Base-by-base conservation (phyloP, 169 alveolate species). In the Cryptosporidium parvum region DNA sequence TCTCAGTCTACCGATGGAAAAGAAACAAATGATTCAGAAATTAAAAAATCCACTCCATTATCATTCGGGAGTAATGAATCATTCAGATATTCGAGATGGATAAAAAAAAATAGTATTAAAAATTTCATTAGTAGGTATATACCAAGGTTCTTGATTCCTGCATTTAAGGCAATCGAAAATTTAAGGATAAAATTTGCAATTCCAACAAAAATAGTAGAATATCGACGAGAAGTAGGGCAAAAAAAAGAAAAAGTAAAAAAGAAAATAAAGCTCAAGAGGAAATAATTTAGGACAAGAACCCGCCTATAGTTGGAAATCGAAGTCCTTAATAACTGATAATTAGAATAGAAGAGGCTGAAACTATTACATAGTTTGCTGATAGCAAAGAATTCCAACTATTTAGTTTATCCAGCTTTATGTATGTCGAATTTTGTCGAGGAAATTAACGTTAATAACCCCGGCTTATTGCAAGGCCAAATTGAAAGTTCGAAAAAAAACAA, bases 71-170 rank as follows among this genome's bases (percentile, higher is more conserved):
- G 58, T 31, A 80, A 39, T 26, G 9, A 48, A 29, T 62, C 89
- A 44, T 59, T 65, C 6, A 21, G 35, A 1, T 80, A 80, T 48
- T 65, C 89, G 5, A 80, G n/a, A n/a, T 80, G 89, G 89, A 62
- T 80, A 26, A 37, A 12, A 62, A 80, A 44, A 31, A 39, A 51
- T 14, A 62, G 61, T n/a, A 62, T 80, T 8, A 80, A 51, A 29
- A 31, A 80, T 21, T 62, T 80, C 18, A 80, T 80, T 14, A 80
- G n/a, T 21, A 80, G 68, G 35, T 80, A 62, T 65, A 62, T 80
- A 31, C 89, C 89, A 16, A 80, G 75, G 16, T 80, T 80, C 26
- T 39, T 80, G 23, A 12, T 80, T 23, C 89, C 89, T 42, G 89
- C 89, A 23, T 48, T 80, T 65, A 62, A 65, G 29, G 89, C 89